Conservation (phyloP, 352 stramenopile species). For the Pythium aphanidermatum region DNA sequence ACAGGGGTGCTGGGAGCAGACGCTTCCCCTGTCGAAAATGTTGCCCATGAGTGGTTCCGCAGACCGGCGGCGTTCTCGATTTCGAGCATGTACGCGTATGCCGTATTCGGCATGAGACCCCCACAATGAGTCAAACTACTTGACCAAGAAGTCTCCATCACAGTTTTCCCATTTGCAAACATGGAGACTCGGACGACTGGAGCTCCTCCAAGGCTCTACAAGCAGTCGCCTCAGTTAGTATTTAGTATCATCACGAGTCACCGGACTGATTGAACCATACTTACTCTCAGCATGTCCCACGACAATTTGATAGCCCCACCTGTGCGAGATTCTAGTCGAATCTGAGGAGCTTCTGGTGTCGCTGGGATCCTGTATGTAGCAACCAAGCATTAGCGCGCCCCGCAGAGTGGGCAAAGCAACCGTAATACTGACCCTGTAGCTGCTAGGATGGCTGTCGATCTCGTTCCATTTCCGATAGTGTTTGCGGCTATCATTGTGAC, state of each 20-base stretch:
- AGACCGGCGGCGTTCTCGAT: constrained; percentile 37
- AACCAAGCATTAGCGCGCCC: too few species aligned
- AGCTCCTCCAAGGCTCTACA: constrained; percentile 35
- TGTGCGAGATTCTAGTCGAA: constrained; percentile 16
- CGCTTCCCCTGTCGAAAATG: constrained; percentile 21
- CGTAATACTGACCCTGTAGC: constrained; percentile 24
- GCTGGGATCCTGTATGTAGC: constrained; percentile 20
- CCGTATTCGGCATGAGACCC: constrained; percentile 9
- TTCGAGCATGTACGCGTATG: constrained; percentile 38
- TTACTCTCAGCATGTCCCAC: constrained; percentile 34
- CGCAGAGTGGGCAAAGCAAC: too few species aligned
- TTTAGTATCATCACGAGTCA: neutral
- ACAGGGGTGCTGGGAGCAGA: constrained; percentile 9
- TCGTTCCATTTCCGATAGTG: constrained; percentile 23
- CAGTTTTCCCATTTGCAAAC: constrained; percentile 18
- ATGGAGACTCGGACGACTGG: constrained; percentile 33
- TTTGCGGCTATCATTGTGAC: constrained; percentile 29
- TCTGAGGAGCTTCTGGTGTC: constrained; percentile 17
- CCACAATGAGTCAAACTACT: constrained; percentile 32
- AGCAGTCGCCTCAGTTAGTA: too few species aligned
- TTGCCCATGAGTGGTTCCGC: constrained; percentile 13
- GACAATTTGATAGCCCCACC: constrained; percentile 30
- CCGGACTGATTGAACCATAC: neutral
- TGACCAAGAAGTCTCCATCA: constrained; percentile 19
- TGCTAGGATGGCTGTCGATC: constrained; percentile 9